Conservation (phyloP, 164 flowering plant genomes). For the Aristolochia californica region DNA sequence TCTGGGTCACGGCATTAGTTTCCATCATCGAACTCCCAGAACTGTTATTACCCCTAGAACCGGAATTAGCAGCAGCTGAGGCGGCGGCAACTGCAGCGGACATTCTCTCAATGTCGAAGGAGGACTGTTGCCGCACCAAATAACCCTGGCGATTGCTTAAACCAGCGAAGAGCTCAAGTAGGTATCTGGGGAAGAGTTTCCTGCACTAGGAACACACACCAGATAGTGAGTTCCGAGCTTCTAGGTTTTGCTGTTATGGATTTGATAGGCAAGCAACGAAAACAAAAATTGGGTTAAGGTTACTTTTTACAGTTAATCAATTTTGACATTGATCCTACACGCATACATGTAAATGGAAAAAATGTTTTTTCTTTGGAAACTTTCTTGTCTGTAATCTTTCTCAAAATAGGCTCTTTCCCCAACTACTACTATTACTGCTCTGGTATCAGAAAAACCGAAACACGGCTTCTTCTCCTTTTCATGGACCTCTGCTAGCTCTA, state of each 20-base stretch:
- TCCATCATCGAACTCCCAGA: too few species aligned
- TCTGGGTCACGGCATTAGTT: neutral
- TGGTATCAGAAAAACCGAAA: neutral
- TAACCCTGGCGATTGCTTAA: too few species aligned
- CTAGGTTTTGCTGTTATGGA: neutral
- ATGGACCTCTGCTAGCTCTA: neutral
- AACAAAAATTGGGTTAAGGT: too few species aligned
- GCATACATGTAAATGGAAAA: neutral
- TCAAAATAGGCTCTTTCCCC: neutral
- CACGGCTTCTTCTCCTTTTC: neutral
- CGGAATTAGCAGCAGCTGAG: conserved; percentile 6
- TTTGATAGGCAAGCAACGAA: neutral
- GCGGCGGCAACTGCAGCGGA: conserved; percentile 9
- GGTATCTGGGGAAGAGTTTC: too few species aligned
- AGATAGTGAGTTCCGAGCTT: neutral
- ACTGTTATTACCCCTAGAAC: too few species aligned
- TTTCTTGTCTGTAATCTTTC: too few species aligned
- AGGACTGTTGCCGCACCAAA: too few species aligned
- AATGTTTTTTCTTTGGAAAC: too few species aligned
- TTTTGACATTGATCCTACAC: too few species aligned
- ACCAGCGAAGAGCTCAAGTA: too few species aligned
- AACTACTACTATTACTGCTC: neutral
- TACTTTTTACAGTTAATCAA: neutral
- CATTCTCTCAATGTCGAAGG: conserved; percentile 1
- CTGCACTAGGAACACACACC: too few species aligned